These are phyloP conservation scores for Calonectria pseudoturangicola DNA, from an alignment of 2,329 filamentous ascomycete species.

Conservation along the genomic window DNA sequence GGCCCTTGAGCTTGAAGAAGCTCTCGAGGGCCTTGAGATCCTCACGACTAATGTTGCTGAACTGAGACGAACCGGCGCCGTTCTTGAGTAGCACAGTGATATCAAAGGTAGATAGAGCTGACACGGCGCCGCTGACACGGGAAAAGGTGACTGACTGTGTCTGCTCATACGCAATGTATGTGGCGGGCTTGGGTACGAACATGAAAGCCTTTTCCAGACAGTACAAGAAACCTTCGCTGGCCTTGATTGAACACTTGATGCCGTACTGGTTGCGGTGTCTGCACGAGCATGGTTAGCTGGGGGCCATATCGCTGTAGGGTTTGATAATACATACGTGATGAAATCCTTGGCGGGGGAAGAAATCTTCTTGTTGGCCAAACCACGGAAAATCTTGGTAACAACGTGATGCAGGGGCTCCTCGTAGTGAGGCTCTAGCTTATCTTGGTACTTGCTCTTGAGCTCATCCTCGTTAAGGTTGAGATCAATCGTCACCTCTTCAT, in stretches of 20 bases:
- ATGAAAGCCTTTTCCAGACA: slow-evolving; percentile 98
- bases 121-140: slow-evolving; percentile 94
- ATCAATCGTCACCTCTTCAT: slow-evolving; percentile 97
- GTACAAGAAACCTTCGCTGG: slow-evolving; percentile 97
- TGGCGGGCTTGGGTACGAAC: slow-evolving; percentile 98
- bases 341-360: slow-evolving; percentile 96
- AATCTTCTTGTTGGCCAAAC: slow-evolving; percentile 95
- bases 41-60: slow-evolving; percentile 99
- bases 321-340: slow-evolving; percentile 74
- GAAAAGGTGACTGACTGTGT: slow-evolving; percentile 95
- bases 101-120: slow-evolving; percentile 96
- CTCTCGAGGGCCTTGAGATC: slow-evolving; percentile 97
- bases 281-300: slow-evolving; percentile 54
- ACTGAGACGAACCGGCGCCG: slow-evolving; percentile 91
- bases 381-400: slow-evolving; percentile 95
- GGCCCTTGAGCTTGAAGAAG: slow-evolving; percentile 96
- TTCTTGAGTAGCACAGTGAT: slow-evolving; percentile 94
- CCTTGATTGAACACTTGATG: slow-evolving; percentile 99
- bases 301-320: not conserved
- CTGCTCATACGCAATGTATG: slow-evolving; percentile 97
- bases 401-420: slow-evolving; percentile 96
- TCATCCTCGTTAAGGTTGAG: slow-evolving; percentile 96
- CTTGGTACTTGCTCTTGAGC: slow-evolving; percentile 89
- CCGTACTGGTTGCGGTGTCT: slow-evolving; percentile 94
- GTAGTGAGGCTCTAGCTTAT: slow-evolving; percentile 91